Evolutionary conservation across 2,329 filamentous ascomycete species (phyloP).

Genomic region (Metarhizium brunneum): DNA sequence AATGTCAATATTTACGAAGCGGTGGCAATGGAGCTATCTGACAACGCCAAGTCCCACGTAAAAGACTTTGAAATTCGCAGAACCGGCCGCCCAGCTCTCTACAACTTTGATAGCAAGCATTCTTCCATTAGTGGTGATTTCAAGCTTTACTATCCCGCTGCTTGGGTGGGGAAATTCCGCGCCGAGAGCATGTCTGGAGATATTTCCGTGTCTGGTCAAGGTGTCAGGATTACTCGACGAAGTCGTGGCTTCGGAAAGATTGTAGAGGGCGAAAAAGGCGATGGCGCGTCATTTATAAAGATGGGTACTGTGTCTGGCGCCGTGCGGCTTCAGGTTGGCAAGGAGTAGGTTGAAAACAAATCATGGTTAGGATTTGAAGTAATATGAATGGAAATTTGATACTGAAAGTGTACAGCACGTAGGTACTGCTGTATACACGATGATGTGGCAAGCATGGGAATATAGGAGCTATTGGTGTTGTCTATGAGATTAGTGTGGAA

Average conservation of each 20-base stretch:
- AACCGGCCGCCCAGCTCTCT: constrained; percentile 17
- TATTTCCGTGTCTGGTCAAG: constrained; percentile 31
- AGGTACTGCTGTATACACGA: no score
- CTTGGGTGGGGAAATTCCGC: constrained; percentile 38
- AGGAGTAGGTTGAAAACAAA: neutral
- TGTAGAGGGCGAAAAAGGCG: constrained; percentile 32
- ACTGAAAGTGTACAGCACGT: no score
- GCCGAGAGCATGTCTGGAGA: constrained; percentile 31
- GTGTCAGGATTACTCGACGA: constrained; percentile 26
- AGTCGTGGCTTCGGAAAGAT: constrained; percentile 23
- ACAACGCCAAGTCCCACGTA: constrained; percentile 1
- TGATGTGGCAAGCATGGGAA: no score
- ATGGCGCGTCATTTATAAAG: constrained; percentile 22
- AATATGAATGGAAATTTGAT: no score
- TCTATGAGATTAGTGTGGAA: no score
- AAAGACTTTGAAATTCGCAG: neutral
- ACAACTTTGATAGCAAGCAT: constrained; percentile 31
- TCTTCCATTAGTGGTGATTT: constrained; percentile 34
- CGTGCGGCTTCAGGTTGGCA: constrained; percentile 18
- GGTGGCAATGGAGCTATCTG: constrained; percentile 11
- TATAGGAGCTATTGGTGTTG: no score
- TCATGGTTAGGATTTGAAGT: no score
- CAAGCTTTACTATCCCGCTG: constrained; percentile 33
- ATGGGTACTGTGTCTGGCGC: constrained; percentile 22
- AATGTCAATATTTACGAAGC: constrained; percentile 32